Evolutionary conservation across 306 rosid genomes (phyloP).

Genomic region (Vigna hirtella): DNA sequence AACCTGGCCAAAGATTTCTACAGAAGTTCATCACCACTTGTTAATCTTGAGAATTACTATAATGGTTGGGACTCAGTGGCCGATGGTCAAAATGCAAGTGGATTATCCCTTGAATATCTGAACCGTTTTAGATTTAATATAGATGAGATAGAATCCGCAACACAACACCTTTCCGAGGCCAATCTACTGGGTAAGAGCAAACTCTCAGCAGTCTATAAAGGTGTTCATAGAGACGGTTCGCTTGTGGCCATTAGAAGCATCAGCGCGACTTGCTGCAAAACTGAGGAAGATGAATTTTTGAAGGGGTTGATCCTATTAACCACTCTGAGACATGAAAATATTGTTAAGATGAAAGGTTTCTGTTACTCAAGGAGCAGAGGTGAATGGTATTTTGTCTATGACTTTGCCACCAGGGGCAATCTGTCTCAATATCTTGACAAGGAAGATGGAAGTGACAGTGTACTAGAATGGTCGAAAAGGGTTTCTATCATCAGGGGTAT

Average conservation of each 20-base stretch:
- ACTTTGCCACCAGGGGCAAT: slow-evolving; percentile 64
- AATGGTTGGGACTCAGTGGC: slow-evolving; percentile 75
- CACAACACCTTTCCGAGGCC: slow-evolving; percentile 77
- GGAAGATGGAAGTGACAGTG: slow-evolving; percentile 61
- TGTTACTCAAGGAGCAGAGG: slow-evolving; percentile 88
- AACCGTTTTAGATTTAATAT: slow-evolving; percentile 63
- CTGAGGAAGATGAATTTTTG: slow-evolving; percentile 79
- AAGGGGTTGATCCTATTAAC: slow-evolving; percentile 63
- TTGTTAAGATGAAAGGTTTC: slow-evolving; percentile 79
- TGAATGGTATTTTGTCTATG: slow-evolving; percentile 83
- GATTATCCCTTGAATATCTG: slow-evolving; percentile 58
- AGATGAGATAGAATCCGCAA: slow-evolving; percentile 88
- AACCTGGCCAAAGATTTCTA: slow-evolving; percentile 62
- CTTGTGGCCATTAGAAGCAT: slow-evolving; percentile 72
- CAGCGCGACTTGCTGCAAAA: slow-evolving; percentile 70
- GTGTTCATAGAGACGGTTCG: slow-evolving; percentile 83
- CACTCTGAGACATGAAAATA: slow-evolving; percentile 78
- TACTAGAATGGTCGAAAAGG: slow-evolving; percentile 84
- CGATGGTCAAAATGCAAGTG: slow-evolving; percentile 55
- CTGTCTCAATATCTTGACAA: slow-evolving; percentile 72
- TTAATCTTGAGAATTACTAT: slow-evolving; percentile 67
- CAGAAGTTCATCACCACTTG: slow-evolving; percentile 81
- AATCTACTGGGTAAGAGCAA: slow-evolving; percentile 74
- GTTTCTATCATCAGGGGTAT: slow-evolving; percentile 72
- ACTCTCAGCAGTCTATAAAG: slow-evolving; percentile 79